Percentiles rank a stretch among this genome's conserved stretches.
phyloP scores from a whole-genome alignment of 2,329 filamentous ascomycete genomes.

The Lasiodiplodia theobromae region DNA sequence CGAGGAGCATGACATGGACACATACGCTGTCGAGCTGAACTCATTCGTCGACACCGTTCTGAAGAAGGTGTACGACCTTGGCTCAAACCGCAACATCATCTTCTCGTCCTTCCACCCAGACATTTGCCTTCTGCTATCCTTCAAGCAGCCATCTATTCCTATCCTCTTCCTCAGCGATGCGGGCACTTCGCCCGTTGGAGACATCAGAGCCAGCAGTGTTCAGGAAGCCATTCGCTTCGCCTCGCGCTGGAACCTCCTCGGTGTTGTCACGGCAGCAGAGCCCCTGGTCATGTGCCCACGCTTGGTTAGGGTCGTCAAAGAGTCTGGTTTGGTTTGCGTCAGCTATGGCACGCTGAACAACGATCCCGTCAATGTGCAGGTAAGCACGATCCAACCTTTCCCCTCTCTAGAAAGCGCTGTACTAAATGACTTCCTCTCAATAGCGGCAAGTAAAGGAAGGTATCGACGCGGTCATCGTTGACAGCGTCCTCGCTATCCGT shows the following conservation, averaged over 20 bases:
- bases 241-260: slow-evolving; percentile 90
- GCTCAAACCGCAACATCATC: slow-evolving; percentile 85
- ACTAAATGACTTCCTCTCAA: slow-evolving; percentile 32
- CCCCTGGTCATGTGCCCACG: slow-evolving; percentile 88
- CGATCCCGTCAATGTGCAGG: slow-evolving; percentile 82
- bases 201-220: slow-evolving; percentile 87
- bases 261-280: slow-evolving; percentile 87
- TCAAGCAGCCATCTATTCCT: slow-evolving; percentile 97
- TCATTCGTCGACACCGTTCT: slow-evolving; percentile 95
- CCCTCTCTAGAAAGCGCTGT: slow-evolving; percentile 4
- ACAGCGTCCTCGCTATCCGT: slow-evolving; percentile 90
- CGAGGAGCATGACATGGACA: slow-evolving; percentile 95
- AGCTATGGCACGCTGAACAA: slow-evolving; percentile 95
- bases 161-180: slow-evolving; percentile 94
- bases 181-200: slow-evolving; percentile 79
- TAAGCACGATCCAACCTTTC: slow-evolving; percentile 53
- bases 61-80: slow-evolving; percentile 85
- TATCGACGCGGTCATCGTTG: slow-evolving; percentile 97
- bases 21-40: slow-evolving; percentile 94
- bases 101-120: slow-evolving; percentile 98
- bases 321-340: slow-evolving; percentile 90
- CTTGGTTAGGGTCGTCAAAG: slow-evolving; percentile 90
- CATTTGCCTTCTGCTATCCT: slow-evolving; percentile 89
- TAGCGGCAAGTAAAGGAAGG: slow-evolving; percentile 91
- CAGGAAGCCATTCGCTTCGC: slow-evolving; percentile 97